These are phyloP conservation scores for Rhipidocladum racemiflorum DNA, from an alignment of 176 grass and related monocot genomes.

Conservation along the genomic window DNA sequence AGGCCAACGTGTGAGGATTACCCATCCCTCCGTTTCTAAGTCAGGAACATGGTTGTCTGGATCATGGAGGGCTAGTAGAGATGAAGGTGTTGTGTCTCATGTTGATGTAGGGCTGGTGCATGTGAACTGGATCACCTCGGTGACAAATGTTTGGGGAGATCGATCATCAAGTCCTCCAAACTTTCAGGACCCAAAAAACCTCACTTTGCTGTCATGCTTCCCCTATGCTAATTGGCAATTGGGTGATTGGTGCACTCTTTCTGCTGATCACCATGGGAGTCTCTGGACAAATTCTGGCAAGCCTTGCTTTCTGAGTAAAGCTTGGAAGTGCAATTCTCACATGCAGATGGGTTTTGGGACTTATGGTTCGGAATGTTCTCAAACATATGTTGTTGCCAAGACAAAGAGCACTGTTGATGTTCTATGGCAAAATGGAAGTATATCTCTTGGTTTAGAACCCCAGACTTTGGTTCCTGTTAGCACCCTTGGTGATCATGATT, in stretches of 20 bases:
- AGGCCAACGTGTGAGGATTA: conserved; percentile 72
- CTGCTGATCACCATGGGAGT: conserved; percentile 6
- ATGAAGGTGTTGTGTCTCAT: conserved; percentile 71
- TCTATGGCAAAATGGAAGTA: conserved; percentile 83
- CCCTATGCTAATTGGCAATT: conserved; percentile 90
- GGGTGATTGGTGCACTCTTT: conserved; percentile 90
- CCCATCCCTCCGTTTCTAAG: conserved; percentile 39
- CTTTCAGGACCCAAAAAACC: conserved; percentile 69
- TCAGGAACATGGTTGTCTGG: conserved; percentile 74
- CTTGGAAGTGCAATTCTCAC: conserved; percentile 30
- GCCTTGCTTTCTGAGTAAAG: conserved; percentile 27
- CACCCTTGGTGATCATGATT: conserved; percentile 88
- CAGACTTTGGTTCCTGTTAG: conserved; percentile 64
- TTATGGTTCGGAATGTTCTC: conserved; percentile 36
- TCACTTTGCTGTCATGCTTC: conserved; percentile 73
- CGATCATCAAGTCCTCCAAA: conserved; percentile 53
- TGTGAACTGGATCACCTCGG: conserved; percentile 81
- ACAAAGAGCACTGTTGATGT: conserved; percentile 79
- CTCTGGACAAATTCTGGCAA: conserved; percentile 32
- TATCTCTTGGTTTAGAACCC: conserved; percentile 67
- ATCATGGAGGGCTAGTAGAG: conserved; percentile 52
- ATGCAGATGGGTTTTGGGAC: conserved; percentile 30
- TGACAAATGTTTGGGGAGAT: conserved; percentile 55
- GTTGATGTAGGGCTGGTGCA: conserved; percentile 70
- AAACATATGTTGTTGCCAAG: conserved; percentile 73